Base-by-base conservation (phyloP, 768 basidiomycete species). In the Macrolepiota fuliginosa region DNA sequence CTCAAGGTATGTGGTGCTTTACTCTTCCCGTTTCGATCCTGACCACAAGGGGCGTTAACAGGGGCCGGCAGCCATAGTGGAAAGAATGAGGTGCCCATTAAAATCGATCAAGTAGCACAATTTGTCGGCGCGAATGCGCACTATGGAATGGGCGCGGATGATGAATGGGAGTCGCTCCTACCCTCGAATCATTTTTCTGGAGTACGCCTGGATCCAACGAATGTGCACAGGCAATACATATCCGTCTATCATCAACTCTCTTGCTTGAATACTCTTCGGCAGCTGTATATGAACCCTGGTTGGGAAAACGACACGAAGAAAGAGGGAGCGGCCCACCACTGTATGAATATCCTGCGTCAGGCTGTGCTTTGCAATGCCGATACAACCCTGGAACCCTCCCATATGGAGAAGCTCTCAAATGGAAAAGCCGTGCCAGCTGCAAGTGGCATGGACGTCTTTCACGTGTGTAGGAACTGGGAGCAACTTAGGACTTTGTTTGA, bases 401-500 rank as follows among this genome's bases (percentile, higher is more conserved):
- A 52, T 15, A 36, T 47, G 13, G 58, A 55, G 29, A 39, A 27
- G n/a, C 58, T 52, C 27, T 51, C 50, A 10, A 35, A 32, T 42
- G 58, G 58, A 40, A 51, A 59, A 39, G 22, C 15, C 12, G 58
- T 59, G n/a, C 50, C 50, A 5, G 59, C 58, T 25, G 50, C 54
- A 36, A 61, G 53, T 54, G 65, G 62, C 12, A 56, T 58, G 56
- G 52, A 58, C 3, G 65, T 63, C 15, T 29, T 51, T 19, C 63
- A 66, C 45, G 52, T 61, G 35, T 66, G 65, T 39, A 58, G 61
- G 27, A 57, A 64, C 22, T 66, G 65, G 65, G 61, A 58, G 17
- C 60, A 62, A 36, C 42, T 64, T 39, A 56, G 63, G 39, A 29
- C 51, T 27, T 56, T 47, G 42, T 50, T 54, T 37, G 56, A 62